Conservation (phyloP, 2,329 filamentous ascomycete genomes). For the Coniosporium uncinatum region DNA sequence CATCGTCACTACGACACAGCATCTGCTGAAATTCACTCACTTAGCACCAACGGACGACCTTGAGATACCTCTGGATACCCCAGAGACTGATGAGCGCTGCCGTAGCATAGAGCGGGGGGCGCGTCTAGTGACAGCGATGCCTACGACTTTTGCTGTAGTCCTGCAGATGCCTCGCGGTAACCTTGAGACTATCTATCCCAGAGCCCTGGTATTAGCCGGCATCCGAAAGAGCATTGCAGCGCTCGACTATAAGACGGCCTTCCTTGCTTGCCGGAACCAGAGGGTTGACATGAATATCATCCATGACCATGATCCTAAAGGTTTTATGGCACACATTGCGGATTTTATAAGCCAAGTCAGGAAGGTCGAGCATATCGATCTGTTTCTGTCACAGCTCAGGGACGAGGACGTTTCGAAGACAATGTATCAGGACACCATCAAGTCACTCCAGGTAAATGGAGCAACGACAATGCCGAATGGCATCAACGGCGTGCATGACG, state of each 20-base stretch:
- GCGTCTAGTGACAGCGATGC: slow-evolving; percentile 82
- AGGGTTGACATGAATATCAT: slow-evolving; percentile 98
- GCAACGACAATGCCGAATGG: no score
- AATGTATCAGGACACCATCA: slow-evolving; percentile 82
- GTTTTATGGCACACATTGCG: slow-evolving; percentile 73
- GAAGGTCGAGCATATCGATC: slow-evolving; percentile 76
- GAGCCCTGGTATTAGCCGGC: slow-evolving; percentile 87
- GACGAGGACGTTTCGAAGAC: slow-evolving; percentile 92
- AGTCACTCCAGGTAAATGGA: no score
- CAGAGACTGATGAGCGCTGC: slow-evolving; percentile 88
- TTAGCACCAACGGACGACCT: slow-evolving; percentile 61
- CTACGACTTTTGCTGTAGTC: slow-evolving; percentile 78
- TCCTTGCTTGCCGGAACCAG: slow-evolving; percentile 83
- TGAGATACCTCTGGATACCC: slow-evolving; percentile 80
- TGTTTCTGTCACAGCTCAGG: slow-evolving; percentile 85
- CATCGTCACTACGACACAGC: slow-evolving; percentile 87
- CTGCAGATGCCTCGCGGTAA: slow-evolving; percentile 97
- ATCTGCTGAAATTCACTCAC: slow-evolving; percentile 93
- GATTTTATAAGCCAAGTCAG: slow-evolving; percentile 82
- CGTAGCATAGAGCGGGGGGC: slow-evolving; percentile 88
- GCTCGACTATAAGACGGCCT: slow-evolving; percentile 79
- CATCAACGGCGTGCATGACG: no score
- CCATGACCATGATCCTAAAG: slow-evolving; percentile 84
- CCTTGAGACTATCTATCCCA: slow-evolving; percentile 88
- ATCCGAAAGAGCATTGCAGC: slow-evolving; percentile 77